Percentiles rank a stretch among this genome's conserved stretches.
Evolutionary conservation across 495 filamentous ascomycete genomes (phyloP).

Genomic region (Penicillium fimorum): DNA sequence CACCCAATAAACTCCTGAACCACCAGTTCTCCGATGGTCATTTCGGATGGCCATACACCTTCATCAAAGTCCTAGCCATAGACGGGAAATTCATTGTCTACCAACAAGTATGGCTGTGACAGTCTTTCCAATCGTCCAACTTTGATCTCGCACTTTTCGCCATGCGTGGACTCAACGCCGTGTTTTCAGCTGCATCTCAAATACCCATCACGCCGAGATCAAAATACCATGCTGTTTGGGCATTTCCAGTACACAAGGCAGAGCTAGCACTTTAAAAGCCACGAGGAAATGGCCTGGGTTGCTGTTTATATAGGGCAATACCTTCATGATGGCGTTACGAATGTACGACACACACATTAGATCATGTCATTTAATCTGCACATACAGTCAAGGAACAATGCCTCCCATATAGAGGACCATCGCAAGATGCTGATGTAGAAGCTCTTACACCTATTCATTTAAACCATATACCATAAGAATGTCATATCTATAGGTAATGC

Average conservation of each 20-base stretch:
- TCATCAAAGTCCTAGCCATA: neutral
- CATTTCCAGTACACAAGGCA: too few species aligned
- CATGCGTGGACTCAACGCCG: neutral
- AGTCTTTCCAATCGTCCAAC: neutral
- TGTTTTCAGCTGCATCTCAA: neutral
- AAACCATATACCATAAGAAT: neutral
- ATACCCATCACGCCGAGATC: neutral
- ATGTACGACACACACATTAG: constrained; percentile 14
- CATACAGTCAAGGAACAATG: neutral
- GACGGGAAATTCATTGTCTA: neutral
- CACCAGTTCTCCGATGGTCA: neutral
- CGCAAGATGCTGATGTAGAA: neutral
- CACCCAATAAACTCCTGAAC: constrained; percentile 9
- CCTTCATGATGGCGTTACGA: constrained; percentile 5
- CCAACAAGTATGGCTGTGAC: neutral
- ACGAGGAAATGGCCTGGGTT: neutral
- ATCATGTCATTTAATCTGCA: constrained; percentile 6
- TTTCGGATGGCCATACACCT: neutral
- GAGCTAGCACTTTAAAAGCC: neutral
- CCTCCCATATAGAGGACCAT: neutral
- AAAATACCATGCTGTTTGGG: neutral
- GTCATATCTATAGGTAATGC: neutral
- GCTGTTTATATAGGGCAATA: neutral
- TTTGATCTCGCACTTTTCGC: neutral
- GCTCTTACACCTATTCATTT: neutral